Conservation (phyloP, 1,284 basidiomycete genomes). For the Erythrobasidium hasegawianum region DNA sequence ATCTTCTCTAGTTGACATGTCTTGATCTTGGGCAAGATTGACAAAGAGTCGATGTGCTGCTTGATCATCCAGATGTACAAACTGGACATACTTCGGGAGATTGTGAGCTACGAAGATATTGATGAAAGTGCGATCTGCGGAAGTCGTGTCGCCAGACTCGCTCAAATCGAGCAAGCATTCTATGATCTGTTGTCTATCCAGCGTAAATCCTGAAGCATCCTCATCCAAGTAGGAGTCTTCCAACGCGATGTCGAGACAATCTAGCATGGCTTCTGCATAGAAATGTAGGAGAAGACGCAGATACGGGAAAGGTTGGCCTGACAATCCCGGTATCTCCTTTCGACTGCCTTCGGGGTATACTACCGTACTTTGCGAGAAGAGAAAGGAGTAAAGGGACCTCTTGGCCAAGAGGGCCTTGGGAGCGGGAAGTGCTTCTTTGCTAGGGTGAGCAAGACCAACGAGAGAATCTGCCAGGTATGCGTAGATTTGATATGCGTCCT, state of each 20-base stretch:
- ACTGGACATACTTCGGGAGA: slow-evolving; percentile 92
- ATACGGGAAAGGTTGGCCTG: slow-evolving; percentile 67
- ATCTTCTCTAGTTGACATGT: slow-evolving; percentile 76
- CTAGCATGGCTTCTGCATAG: slow-evolving; percentile 90
- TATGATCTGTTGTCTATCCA: slow-evolving; percentile 76
- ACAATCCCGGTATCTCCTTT: slow-evolving; percentile 19
- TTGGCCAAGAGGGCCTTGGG: slow-evolving; percentile 62
- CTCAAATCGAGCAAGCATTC: slow-evolving; percentile 67
- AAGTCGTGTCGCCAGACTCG: slow-evolving; percentile 51
- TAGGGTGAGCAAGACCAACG: slow-evolving; percentile 83
- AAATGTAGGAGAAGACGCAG: slow-evolving; percentile 79
- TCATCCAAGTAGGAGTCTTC: slow-evolving; percentile 79
- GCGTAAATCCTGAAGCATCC: slow-evolving; percentile 46
- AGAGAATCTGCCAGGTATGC: slow-evolving; percentile 82
- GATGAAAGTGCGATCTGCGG: slow-evolving; percentile 68
- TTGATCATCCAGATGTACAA: slow-evolving; percentile 66
- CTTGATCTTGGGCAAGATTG: slow-evolving; percentile 68
- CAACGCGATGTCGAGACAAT: slow-evolving; percentile 88
- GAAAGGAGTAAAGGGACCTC: slow-evolving; percentile 43
- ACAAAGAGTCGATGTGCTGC: slow-evolving; percentile 72
- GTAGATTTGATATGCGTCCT: slow-evolving; percentile 87
- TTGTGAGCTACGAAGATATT: slow-evolving; percentile 96
- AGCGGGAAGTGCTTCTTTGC: slow-evolving; percentile 64
- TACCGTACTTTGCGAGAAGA: slow-evolving; percentile 36
- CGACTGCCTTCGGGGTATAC: slow-evolving; percentile 60